Conservation (phyloP, 2,329 filamentous ascomycete species). For the Aspergillus aculeatus region DNA sequence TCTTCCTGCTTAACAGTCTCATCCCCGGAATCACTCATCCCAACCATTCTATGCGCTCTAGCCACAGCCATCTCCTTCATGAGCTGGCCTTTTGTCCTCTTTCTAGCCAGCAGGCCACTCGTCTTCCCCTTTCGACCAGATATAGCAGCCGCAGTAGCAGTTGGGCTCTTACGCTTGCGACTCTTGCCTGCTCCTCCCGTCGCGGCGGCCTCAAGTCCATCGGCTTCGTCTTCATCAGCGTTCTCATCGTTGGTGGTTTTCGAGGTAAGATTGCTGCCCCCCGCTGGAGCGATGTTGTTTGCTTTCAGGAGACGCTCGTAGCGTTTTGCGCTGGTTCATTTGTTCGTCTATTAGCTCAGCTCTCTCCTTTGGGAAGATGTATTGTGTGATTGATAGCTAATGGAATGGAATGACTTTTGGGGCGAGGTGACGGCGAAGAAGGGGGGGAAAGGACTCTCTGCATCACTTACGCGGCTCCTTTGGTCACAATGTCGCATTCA, state of each 20-base stretch:
- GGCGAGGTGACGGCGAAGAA: background rate
- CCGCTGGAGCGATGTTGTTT: conserved; percentile 35
- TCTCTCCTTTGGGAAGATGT: background rate
- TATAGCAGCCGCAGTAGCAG: background rate
- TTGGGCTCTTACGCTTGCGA: background rate
- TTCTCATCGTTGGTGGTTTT: conserved; percentile 19
- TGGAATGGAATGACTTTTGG: too few relatives aligned
- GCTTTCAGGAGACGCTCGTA: conserved; percentile 65
- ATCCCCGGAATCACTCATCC: background rate
- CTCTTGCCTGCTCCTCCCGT: background rate
- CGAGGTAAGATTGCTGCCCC: background rate
- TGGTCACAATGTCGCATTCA: conserved; percentile 62
- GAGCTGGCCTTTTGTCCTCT: conserved; percentile 14
- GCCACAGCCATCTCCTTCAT: conserved; percentile 12
- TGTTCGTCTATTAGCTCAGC: conserved; percentile 38
- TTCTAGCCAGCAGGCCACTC: background rate
- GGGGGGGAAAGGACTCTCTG: background rate
- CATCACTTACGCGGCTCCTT: conserved; percentile 67
- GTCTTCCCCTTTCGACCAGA: background rate
- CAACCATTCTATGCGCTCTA: conserved; percentile 12
- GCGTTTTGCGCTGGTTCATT: conserved; percentile 52
- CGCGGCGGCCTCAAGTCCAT: background rate
- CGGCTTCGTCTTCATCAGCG: background rate
- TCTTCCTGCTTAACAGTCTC: background rate
- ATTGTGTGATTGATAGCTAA: too few relatives aligned